Conservation (phyloP, 2,329 filamentous ascomycete species). For the Sarocladium kiliense region DNA sequence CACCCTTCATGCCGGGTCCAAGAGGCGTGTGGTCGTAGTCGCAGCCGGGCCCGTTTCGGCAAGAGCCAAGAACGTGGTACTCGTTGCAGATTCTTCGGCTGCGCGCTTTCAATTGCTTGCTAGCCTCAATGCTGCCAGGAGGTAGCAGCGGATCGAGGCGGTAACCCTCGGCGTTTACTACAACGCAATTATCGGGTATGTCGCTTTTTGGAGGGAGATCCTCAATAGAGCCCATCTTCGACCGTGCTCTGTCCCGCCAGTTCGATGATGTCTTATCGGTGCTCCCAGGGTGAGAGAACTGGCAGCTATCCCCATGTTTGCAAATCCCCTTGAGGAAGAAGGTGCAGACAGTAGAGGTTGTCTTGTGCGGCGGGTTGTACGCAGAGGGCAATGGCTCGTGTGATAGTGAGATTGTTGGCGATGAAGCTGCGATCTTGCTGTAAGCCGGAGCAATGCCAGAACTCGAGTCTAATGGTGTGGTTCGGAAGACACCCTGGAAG, state of each 20-base stretch:
- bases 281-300: not conserved
- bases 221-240: not conserved
- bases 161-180: slow-evolving; percentile 3
- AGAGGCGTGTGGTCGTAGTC: slow-evolving; percentile 9
- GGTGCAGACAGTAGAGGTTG: not conserved
- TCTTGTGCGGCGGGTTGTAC: not conserved
- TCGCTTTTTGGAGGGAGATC: not conserved
- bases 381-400: not conserved
- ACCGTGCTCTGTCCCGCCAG: not conserved
- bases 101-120: not conserved
- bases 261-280: not conserved
- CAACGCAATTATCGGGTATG: slow-evolving; percentile 5
- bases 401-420: no score
- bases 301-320: not conserved
- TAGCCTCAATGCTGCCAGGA: not conserved
- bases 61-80: slow-evolving; percentile 1
- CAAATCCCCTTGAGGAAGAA: slow-evolving; percentile 1
- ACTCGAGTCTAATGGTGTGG: not conserved
- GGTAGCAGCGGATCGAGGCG: slow-evolving; percentile 5
- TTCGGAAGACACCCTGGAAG: slow-evolving; percentile 49
- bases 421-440: not conserved
- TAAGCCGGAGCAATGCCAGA: not conserved
- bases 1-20: not conserved
- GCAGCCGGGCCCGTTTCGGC: slow-evolving; percentile 1
- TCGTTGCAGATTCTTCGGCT: slow-evolving; percentile 7